Base-by-base conservation (phyloP, 148 eudicot species). In the Silene conica region DNA sequence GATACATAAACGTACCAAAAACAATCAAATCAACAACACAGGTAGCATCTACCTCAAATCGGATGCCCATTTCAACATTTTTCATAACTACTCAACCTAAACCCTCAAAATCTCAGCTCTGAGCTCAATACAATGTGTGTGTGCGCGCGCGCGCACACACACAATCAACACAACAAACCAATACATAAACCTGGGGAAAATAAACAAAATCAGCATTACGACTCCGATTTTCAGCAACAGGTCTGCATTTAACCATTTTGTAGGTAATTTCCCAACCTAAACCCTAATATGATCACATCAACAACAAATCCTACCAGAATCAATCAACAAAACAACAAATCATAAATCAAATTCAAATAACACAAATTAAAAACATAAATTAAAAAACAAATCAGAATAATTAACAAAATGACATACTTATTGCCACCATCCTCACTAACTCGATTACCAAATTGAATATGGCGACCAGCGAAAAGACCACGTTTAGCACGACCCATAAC, bases 401-500 rank as follows among this genome's bases (percentile, higher is more conserved):
- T 22, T 73, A 69, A 43, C 20, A 43, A 48, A 28, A 77, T 0
- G 54, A 54, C 93, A 43, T 66, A 94, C 98, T 87, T 92, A 80
- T 94, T 94, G 62, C 96, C 96, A 13, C 98, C 98, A 71, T 92
- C 92, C 78, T 94, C 96, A 76, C 98, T 92, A 73, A 94, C 80
- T 26, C 76, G 85, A 72, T 89, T 92, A 50, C 98, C 98, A 59
- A 72, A 95, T 83, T 92, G 97, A 82, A 95, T 95, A 80, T 92
- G 98, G 43, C 93, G 92, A 67, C 98, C 98, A 19, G 96, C 98
- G 61, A 78, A 95, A 72, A 95, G 84, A 46, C 98, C 98, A 1
- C 98, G 90, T 54, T 95, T 85, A 50, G 98, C 98, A 8, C 98
- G 86, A 26, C 92, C 92, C 98, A 95, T 95, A 11, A 95, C 89